Evolutionary conservation across 1,284 basidiomycete species (phyloP), one percentile per base, ranked within the genome.

Genomic region (Vanrija pseudolonga): DNA sequence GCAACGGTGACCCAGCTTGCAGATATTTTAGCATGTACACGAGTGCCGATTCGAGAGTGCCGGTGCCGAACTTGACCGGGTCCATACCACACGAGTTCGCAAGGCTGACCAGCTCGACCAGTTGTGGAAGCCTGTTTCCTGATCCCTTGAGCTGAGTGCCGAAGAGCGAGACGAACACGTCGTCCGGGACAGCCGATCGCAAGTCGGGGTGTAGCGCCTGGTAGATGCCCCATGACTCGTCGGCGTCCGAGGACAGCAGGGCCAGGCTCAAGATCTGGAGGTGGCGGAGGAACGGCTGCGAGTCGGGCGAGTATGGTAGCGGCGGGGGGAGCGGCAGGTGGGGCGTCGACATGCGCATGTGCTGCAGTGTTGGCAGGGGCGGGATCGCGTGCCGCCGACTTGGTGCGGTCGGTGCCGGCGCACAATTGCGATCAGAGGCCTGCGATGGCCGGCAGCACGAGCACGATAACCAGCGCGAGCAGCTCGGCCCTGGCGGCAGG

Each of bases 391-490:
- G 38, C 3, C 37, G 45, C 36, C 24, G n/a, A n/a, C n/a, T n/a
- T n/a, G n/a, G 38, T 5, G 45, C 20, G 20, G 55, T 40, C 23
- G 54, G 14, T 5, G 19, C 8, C 17, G 32, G 23, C 19, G 24
- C 15, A 26, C 22, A 37, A 28, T 24, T 44, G 15, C 28, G 51
- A 39, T 6, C 19, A 26, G 38, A 9, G 43, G 6, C n/a, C 26
- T 42, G 2, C 18, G 24, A n/a, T 41, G 15, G 24, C 32, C 18
- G 51, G 53, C 66, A 68, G 39, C 64, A 65, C 4, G 66, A 57
- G 51, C 69, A 70, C 5, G 69, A 67, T 23, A 70, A 59, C 70
- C 70, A 74, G 54, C 67, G 60, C 23, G 72, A 74, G 55, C 72
- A 74, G 48, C 70, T 61, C 0, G 69, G 66, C 24, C 53, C 62